These are phyloP conservation scores for Solanum sejunctum DNA, from an alignment of 257 asterid genomes.

Conservation along the genomic window DNA sequence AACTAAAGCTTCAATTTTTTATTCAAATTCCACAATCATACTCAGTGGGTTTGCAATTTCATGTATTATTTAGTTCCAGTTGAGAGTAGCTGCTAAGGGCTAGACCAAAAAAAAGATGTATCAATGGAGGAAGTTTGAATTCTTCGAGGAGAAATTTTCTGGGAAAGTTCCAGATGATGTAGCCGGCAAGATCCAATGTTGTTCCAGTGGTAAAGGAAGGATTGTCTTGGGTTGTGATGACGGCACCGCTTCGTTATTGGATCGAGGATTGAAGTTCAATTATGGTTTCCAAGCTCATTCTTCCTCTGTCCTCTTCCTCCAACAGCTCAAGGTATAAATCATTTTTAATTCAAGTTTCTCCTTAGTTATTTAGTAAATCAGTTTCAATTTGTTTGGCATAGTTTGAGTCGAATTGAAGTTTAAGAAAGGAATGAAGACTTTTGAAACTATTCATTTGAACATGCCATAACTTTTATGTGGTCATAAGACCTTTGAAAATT, in stretches of 20 bases:
- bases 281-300: constrained; percentile 78
- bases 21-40: neutral
- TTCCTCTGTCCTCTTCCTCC: constrained; percentile 73
- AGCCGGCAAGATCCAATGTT: constrained; percentile 48
- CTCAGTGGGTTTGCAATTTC: neutral
- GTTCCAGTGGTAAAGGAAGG: constrained; percentile 85
- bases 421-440: neutral
- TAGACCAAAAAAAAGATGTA: constrained; percentile 27
- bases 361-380: neutral
- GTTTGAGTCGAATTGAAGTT: neutral
- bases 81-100: neutral
- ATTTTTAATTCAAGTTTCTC: neutral
- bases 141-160: constrained; percentile 70
- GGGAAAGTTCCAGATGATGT: constrained; percentile 50
- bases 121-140: constrained; percentile 96
- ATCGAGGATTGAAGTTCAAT: constrained; percentile 69
- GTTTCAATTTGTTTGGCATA: neutral
- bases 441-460: neutral
- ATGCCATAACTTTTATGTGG: neutral
- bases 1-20: neutral
- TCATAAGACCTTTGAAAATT: neutral
- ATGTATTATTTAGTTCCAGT: neutral
- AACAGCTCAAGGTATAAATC: constrained; percentile 69
- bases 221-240: constrained; percentile 57
- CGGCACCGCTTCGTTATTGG: constrained; percentile 69